phyloP scores from a whole-genome alignment of 2,329 filamentous ascomycete species.

The Fusarium paranaense region DNA sequence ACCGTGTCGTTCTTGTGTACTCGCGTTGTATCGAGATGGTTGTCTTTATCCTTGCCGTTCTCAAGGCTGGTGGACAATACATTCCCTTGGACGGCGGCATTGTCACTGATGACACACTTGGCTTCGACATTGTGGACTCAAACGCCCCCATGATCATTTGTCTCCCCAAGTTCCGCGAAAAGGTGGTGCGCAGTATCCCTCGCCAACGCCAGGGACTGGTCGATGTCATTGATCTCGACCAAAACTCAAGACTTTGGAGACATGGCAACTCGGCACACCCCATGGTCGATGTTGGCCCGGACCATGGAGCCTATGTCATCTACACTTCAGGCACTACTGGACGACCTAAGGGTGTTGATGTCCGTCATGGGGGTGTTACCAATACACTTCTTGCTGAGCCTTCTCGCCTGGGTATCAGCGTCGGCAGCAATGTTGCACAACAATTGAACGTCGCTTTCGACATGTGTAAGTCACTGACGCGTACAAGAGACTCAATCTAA shows the following conservation, averaged over 20 bases:
- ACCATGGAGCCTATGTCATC: constrained; percentile 34
- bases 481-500: background rate
- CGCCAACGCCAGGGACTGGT: constrained; percentile 1
- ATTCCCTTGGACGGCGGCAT: constrained; percentile 32
- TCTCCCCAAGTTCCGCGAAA: constrained; percentile 32
- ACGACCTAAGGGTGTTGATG: constrained; percentile 31
- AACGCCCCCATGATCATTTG: constrained; percentile 21
- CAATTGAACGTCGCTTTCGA: constrained; percentile 34
- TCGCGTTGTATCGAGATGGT: constrained; percentile 35
- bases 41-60: constrained; percentile 31
- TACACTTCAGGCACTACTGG: constrained; percentile 34
- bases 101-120: constrained; percentile 27
- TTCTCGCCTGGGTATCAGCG: constrained; percentile 20
- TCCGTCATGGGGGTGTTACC: constrained; percentile 27
- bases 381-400: constrained; percentile 30
- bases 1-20: constrained; percentile 36
- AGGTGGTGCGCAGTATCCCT: constrained; percentile 26
- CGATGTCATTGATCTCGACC: constrained; percentile 26
- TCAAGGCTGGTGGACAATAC: constrained; percentile 33
- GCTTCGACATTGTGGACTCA: constrained; percentile 31
- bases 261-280: constrained; percentile 19
- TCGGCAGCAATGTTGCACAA: constrained; percentile 31
- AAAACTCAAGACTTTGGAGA: constrained; percentile 13
- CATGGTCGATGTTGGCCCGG: constrained; percentile 11
- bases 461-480: constrained; percentile 24